phyloP scores from a whole-genome alignment of 2,329 filamentous ascomycete genomes.

The Knoxdaviesia proteae region DNA sequence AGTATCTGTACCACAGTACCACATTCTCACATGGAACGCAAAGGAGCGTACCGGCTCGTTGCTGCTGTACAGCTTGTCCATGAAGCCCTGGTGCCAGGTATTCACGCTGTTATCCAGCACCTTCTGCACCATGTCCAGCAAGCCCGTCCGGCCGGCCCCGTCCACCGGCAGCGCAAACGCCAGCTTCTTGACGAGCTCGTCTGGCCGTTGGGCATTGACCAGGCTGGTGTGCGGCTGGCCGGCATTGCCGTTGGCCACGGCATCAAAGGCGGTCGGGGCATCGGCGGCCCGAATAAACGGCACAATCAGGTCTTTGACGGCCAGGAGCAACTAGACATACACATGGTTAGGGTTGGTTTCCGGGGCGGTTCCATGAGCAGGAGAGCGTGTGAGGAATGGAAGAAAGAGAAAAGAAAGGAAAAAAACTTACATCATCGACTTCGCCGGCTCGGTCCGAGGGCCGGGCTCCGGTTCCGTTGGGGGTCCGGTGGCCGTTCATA shows the following conservation, averaged over 20 bases:
- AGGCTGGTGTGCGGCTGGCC: conserved; percentile 32
- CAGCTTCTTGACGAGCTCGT: conserved; percentile 32
- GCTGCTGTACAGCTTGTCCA: conserved; percentile 87
- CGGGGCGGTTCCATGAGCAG: not conserved
- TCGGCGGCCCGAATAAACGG: conserved; percentile 55
- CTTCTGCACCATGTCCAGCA: conserved; percentile 48
- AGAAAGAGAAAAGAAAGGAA: not conserved
- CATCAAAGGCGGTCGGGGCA: conserved; percentile 20
- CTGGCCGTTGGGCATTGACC: conserved; percentile 39
- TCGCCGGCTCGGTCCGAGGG: conserved; percentile 19
- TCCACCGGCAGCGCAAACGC: conserved; percentile 33
- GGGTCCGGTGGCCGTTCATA: not conserved
- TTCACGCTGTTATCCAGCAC: conserved; percentile 79
- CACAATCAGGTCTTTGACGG: conserved; percentile 46
- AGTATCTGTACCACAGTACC: not conserved
- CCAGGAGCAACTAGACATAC: conserved; percentile 36
- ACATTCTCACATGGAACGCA: conserved; percentile 9
- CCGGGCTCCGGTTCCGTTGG: not conserved
- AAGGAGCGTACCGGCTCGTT: conserved; percentile 46
- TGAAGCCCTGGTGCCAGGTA: conserved; percentile 94
- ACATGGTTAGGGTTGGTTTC: not conserved
- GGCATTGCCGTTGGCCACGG: conserved; percentile 22
- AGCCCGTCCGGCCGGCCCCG: conserved; percentile 38
- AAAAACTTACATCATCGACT: conserved; percentile 21
- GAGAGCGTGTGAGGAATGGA: not conserved